Percentiles rank a stretch among this genome's conserved stretches.
phyloP scores from a whole-genome alignment of 441 rosid genomes.

The Brassica hybrid region DNA sequence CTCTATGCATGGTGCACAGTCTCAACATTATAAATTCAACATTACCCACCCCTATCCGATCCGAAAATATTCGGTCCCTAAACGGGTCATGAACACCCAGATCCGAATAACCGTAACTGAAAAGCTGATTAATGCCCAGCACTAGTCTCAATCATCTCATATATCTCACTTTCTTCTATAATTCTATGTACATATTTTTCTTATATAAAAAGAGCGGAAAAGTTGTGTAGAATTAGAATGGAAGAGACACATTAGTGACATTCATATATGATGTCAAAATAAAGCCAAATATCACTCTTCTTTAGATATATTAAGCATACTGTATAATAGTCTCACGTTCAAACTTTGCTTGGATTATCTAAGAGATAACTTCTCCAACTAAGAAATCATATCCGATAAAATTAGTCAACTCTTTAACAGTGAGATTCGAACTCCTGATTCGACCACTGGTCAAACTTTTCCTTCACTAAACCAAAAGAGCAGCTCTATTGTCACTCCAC shows the following conservation, averaged over 20 bases:
- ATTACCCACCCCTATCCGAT: no score
- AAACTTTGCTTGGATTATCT: background rate
- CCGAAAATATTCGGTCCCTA: no score
- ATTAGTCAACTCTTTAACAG: background rate
- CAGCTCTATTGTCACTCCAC: background rate
- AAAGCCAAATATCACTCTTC: background rate
- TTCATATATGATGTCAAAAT: background rate
- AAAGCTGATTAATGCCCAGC: background rate
- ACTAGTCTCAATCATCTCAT: background rate
- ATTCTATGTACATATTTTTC: background rate
- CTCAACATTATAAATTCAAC: no score
- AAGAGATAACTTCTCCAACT: background rate
- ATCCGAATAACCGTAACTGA: background rate
- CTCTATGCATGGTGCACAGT: no score
- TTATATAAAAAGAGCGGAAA: background rate
- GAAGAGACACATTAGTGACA: background rate
- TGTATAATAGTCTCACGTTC: background rate
- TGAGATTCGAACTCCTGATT: background rate
- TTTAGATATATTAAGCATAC: background rate
- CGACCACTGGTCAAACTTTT: background rate
- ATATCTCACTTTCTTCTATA: background rate
- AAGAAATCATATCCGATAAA: slow-evolving; percentile 5
- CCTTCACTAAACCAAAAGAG: background rate
- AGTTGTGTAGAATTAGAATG: background rate
- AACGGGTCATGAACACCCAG: no score